phyloP scores from a whole-genome alignment of 352 stramenopile genomes.

The Pythium dissotocum region DNA sequence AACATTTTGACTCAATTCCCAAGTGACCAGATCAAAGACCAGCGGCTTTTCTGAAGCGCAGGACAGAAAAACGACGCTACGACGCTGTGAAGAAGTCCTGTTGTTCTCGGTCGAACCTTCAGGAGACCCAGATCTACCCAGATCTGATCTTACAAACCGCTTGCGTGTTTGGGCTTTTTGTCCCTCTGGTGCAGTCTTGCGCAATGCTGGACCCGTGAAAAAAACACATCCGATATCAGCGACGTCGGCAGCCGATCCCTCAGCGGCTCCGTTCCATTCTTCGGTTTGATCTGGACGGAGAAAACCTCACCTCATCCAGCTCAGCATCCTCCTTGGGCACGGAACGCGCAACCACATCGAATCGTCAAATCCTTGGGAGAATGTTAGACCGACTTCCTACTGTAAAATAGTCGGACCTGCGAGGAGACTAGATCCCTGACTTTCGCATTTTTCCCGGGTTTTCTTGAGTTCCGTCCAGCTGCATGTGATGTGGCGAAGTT shows the following conservation, averaged over 20 bases:
- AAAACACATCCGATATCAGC: neutral
- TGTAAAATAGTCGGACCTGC: neutral
- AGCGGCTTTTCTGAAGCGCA: neutral
- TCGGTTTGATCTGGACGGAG: neutral
- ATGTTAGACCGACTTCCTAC: no score
- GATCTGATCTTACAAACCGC: neutral
- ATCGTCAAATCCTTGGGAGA: neutral
- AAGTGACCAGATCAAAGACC: neutral
- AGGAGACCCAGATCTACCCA: neutral
- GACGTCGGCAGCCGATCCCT: neutral
- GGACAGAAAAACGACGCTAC: neutral
- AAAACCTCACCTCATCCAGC: neutral
- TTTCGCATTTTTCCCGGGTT: constrained; percentile 2
- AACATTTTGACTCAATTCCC: neutral
- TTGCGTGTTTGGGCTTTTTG: neutral
- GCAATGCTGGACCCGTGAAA: neutral
- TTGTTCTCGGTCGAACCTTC: neutral
- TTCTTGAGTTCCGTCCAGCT: constrained; percentile 3
- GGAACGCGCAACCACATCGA: neutral
- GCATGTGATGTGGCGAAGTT: constrained; percentile 20
- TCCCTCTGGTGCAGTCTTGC: neutral
- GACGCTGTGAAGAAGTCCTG: neutral
- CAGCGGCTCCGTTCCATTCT: neutral
- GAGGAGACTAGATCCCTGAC: constrained; percentile 5
- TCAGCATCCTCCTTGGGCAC: neutral